Base-by-base conservation (phyloP, 1,284 basidiomycete genomes). In the Naganishia sp. region DNA sequence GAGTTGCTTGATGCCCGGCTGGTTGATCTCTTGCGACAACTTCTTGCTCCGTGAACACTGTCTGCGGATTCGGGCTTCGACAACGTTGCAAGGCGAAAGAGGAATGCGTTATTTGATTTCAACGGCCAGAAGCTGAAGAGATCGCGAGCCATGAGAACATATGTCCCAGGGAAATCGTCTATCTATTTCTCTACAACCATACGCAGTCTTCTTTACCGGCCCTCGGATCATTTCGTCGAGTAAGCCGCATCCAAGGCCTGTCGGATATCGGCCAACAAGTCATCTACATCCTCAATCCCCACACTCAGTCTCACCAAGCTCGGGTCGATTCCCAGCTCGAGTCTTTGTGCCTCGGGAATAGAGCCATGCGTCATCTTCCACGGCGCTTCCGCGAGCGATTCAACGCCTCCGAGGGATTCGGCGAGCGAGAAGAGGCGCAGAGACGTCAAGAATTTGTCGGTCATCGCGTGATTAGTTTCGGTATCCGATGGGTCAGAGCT, bases 321-420 rank as follows among this genome's bases (percentile, higher is more conserved):
- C 41, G 88, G 87, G 10, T 86, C 86, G 73, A 98, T 95, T 1
- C 92, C 92, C 32, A 94, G 81, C 28, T 81, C 68, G 21, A 81
- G 83, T 18, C 92, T 82, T 75, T 90, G 88, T 13, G 81, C 85
- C n/a, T 83, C 82, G 0, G 90, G 89, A 57, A 94, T 86, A 57
- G 85, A 84, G 11, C 73, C 71, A 71, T 80, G 79, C 6, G 92
- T 94, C 90, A 96, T 94, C 74, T 83, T 82, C 52, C 86, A 86
- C 0, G 91, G 91, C 47, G 89, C 84, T 79, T 95, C 92, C 7
- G 90, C 90, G 58, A 96, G 81, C 76, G 87, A 89, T 84, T 98
- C 94, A 17, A 96, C 91, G 0, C 94, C 94, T 2, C 94, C 94
- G 6, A 97, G 81, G 54, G 86, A 88, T 82, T 96, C 94, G 2